A percentile compares a stretch with the other conserved stretches of the same genome.
Evolutionary conservation across 2,329 filamentous ascomycete species (phyloP).

Genomic region (Aureobasidium pullulans): DNA sequence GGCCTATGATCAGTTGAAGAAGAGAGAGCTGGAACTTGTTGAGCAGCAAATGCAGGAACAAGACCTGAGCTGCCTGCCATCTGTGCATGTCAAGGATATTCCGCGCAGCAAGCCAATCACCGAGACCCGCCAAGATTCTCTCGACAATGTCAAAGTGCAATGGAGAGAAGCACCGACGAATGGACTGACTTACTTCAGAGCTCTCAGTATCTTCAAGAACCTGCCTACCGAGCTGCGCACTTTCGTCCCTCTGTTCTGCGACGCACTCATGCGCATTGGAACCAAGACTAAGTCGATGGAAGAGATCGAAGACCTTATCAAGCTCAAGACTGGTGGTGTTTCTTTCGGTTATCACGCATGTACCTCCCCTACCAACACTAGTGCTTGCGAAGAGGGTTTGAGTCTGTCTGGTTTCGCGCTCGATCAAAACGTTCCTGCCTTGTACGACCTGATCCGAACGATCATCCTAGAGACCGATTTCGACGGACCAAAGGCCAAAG

Average conservation of each 20-base stretch:
- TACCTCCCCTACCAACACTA: slow-evolving; percentile 65
- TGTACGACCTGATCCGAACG: slow-evolving; percentile 78
- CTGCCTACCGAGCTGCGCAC: slow-evolving; percentile 78
- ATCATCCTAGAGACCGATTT: slow-evolving; percentile 86
- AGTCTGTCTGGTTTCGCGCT: slow-evolving; percentile 79
- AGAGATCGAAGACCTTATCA: slow-evolving; percentile 89
- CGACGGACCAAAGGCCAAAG: slow-evolving; percentile 69
- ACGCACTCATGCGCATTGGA: slow-evolving; percentile 86
- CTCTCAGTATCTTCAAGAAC: slow-evolving; percentile 70
- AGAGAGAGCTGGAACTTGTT: slow-evolving; percentile 72
- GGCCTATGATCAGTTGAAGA: slow-evolving; percentile 63
- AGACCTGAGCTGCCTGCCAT: slow-evolving; percentile 77
- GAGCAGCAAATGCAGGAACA: slow-evolving; percentile 55
- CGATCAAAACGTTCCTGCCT: slow-evolving; percentile 80
- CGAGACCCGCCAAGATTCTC: slow-evolving; percentile 49
- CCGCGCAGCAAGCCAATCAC: slow-evolving; percentile 70
- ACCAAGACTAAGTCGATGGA: slow-evolving; percentile 87
- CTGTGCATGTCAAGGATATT: slow-evolving; percentile 83
- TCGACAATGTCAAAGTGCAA: slow-evolving; percentile 64
- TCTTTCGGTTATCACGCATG: slow-evolving; percentile 78
- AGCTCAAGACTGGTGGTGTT: slow-evolving; percentile 89
- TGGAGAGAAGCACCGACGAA: slow-evolving; percentile 94
- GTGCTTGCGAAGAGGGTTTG: slow-evolving; percentile 69
- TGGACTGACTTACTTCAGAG: slow-evolving; percentile 90
- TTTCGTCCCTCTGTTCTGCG: slow-evolving; percentile 82